A percentile compares a stretch with the other conserved stretches of the same genome.
Conservation (phyloP, 2,329 filamentous ascomycete genomes). For the Aspergillus tamarii region DNA sequence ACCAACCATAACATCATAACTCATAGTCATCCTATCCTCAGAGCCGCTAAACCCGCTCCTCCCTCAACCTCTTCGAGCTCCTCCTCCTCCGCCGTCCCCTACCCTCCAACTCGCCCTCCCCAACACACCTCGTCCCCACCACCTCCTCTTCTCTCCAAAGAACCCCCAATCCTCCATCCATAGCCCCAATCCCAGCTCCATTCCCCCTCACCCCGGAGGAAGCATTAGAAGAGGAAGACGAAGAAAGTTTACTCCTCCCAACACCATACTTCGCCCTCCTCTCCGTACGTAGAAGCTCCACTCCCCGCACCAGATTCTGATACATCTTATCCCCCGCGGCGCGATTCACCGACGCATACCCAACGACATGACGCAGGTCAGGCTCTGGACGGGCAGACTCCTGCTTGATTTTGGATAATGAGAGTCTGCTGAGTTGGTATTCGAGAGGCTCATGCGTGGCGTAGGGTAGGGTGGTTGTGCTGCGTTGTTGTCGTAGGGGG, state of each 20-base stretch:
- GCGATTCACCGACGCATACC: conserved; percentile 2
- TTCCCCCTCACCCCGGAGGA: too few species aligned
- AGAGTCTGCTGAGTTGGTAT: background rate
- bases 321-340: conserved; percentile 2
- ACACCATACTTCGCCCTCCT: background rate
- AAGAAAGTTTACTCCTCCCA: background rate
- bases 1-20: background rate
- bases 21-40: background rate
- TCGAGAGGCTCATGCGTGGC: background rate
- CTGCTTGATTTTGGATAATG: background rate
- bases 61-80: background rate
- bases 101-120: background rate
- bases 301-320: background rate
- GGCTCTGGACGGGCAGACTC: background rate
- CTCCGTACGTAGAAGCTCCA: background rate
- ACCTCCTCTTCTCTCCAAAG: background rate
- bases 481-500: background rate
- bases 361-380: background rate
- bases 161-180: too few species aligned
- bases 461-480: background rate
- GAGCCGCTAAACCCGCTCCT: background rate
- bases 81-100: background rate
- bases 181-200: background rate
- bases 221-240: background rate
- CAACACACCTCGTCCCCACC: background rate